A percentile compares a stretch with the other conserved stretches of the same genome.
Conservation (phyloP, 768 basidiomycete genomes). For the Coprinellus aureogranulatus region DNA sequence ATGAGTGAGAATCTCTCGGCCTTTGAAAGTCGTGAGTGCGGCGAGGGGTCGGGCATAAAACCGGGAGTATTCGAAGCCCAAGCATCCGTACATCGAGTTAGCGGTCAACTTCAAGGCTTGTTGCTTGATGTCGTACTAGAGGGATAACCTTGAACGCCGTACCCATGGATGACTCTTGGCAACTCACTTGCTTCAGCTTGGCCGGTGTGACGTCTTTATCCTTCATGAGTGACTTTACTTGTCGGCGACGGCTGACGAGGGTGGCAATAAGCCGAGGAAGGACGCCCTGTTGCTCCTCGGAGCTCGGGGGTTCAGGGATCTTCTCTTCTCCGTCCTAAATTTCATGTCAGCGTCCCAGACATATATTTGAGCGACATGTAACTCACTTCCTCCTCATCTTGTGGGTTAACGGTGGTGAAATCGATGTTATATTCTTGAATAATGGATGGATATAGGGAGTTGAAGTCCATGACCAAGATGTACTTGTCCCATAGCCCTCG, state of each 20-base stretch:
- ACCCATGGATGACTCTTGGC: not conserved
- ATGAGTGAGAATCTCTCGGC: slow-evolving; percentile 93
- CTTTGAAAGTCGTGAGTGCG: slow-evolving; percentile 95
- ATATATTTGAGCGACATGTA: too few species aligned
- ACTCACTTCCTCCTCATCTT: slow-evolving; percentile 56
- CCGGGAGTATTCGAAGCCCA: slow-evolving; percentile 94
- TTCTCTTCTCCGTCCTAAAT: slow-evolving; percentile 65
- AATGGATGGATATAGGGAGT: slow-evolving; percentile 97
- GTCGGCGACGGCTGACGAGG: slow-evolving; percentile 82
- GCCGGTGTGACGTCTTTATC: slow-evolving; percentile 69
- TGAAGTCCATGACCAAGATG: slow-evolving; percentile 99
- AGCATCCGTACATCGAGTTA: slow-evolving; percentile 99
- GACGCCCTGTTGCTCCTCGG: slow-evolving; percentile 75
- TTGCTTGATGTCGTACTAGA: slow-evolving; percentile 94
- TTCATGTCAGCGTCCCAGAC: not conserved
- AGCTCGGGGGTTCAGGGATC: slow-evolving; percentile 82
- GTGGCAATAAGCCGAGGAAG: slow-evolving; percentile 98
- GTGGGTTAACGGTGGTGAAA: slow-evolving; percentile 89
- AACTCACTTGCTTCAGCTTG: slow-evolving; percentile 75
- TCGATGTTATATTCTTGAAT: slow-evolving; percentile 99
- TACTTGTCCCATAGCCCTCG: slow-evolving; percentile 94
- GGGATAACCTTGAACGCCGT: not conserved
- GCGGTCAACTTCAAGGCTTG: slow-evolving; percentile 96
- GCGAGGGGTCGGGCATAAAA: slow-evolving; percentile 98
- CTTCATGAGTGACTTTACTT: slow-evolving; percentile 95